Evolutionary conservation across 2,329 filamentous ascomycete species (phyloP).

Genomic region (Paracamarosporium sp.): DNA sequence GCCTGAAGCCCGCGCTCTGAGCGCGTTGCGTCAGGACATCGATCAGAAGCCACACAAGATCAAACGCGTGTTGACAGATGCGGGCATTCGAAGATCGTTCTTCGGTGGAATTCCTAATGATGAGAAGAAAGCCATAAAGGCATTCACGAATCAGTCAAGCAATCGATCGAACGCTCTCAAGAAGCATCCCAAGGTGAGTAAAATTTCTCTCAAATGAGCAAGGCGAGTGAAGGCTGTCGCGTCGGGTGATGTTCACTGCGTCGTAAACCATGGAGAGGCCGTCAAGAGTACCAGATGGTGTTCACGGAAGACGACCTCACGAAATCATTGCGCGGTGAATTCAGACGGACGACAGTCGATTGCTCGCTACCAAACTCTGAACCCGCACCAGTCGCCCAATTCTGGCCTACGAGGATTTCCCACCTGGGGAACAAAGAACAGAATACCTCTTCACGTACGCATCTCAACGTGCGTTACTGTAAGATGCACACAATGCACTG

Average conservation of each 20-base stretch:
- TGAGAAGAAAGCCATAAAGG: constrained; percentile 68
- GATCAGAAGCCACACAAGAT: constrained; percentile 75
- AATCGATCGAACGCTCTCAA: constrained; percentile 82
- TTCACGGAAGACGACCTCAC: not conserved
- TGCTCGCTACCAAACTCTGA: constrained; percentile 18
- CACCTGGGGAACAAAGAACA: not conserved
- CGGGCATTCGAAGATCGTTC: constrained; percentile 68
- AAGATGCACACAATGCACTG: not conserved
- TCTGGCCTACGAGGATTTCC: not conserved
- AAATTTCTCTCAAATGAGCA: constrained; percentile 14
- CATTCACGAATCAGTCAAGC: constrained; percentile 63
- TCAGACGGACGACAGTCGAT: constrained; percentile 1
- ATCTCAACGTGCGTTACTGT: not conserved
- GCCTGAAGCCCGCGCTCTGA: constrained; percentile 71
- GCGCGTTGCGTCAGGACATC: constrained; percentile 74
- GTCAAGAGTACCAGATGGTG: not conserved
- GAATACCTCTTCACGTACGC: not conserved
- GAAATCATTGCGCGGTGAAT: not conserved
- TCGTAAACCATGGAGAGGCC: not conserved
- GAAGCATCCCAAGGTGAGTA: constrained; percentile 79
- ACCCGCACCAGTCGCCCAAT: constrained; percentile 4
- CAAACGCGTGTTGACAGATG: constrained; percentile 69
- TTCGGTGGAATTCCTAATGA: constrained; percentile 63
- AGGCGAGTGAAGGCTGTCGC: not conserved
- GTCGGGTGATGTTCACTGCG: not conserved